Percentiles rank a stretch among this genome's conserved stretches.
These are phyloP conservation scores for Lunasporangiospora selenospora DNA, from an alignment of 192 early-diverging fungal genomes.

Conservation along the genomic window DNA sequence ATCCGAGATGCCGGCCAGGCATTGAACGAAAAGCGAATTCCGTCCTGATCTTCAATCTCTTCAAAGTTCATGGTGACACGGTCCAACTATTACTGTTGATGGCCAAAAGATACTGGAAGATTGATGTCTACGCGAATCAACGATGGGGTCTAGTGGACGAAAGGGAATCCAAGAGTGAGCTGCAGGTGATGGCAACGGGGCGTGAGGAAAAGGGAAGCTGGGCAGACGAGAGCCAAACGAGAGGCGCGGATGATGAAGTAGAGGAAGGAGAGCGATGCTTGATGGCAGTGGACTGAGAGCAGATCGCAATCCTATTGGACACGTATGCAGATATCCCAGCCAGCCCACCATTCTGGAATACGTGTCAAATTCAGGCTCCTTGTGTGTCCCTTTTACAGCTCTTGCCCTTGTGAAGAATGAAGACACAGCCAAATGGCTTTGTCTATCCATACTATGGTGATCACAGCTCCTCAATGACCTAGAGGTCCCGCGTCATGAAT, in stretches of 20 bases:
- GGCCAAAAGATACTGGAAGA: background rate
- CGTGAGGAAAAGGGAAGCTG: background rate
- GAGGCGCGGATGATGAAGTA: background rate
- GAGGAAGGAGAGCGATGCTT: background rate
- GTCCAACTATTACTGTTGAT: background rate
- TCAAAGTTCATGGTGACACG: constrained; percentile 75
- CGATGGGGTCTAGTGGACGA: background rate
- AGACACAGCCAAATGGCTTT: too few relatives aligned
- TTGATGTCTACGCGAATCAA: too few relatives aligned
- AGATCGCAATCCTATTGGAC: background rate
- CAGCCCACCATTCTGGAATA: too few relatives aligned
- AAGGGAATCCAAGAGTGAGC: background rate
- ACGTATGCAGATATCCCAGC: too few relatives aligned
- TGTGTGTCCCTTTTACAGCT: too few relatives aligned
- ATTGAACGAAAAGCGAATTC: constrained; percentile 98
- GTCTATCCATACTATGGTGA: too few relatives aligned
- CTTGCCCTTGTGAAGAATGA: too few relatives aligned
- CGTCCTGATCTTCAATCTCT: constrained; percentile 92
- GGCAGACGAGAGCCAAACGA: background rate
- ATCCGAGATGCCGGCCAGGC: constrained; percentile 92
- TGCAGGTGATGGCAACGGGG: background rate
- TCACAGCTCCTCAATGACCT: too few relatives aligned
- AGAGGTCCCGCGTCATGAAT: too few relatives aligned
- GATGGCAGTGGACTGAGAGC: background rate
- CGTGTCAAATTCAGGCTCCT: too few relatives aligned